These are phyloP conservation scores for Solanum hybrid DNA, from an alignment of 305 asterid species.

Conservation along the genomic window DNA sequence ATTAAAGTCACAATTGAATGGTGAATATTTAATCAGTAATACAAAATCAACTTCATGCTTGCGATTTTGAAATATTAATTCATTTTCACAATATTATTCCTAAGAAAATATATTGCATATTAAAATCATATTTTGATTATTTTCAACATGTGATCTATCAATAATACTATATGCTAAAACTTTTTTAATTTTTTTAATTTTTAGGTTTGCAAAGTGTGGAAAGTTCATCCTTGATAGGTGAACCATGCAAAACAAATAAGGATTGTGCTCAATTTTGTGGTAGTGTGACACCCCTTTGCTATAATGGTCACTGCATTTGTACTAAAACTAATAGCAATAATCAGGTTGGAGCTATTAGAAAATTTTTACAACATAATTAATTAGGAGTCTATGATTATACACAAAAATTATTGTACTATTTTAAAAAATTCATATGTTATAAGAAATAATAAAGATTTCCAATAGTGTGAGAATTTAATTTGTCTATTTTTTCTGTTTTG, in stretches of 20 bases:
- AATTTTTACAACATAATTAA: background rate
- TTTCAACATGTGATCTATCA: background rate
- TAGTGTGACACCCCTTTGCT: background rate
- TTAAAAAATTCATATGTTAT: background rate
- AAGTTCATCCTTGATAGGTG: background rate
- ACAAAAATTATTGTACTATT: background rate
- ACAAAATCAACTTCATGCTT: background rate
- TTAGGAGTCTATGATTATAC: background rate
- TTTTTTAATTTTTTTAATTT: background rate
- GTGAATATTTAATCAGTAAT: background rate
- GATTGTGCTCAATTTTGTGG: background rate
- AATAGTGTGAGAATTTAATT: background rate
- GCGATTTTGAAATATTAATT: background rate
- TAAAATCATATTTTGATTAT: background rate
- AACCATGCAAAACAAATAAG: background rate
- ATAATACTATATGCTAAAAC: background rate
- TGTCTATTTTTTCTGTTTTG: background rate
- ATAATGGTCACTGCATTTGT: background rate
- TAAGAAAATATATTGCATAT: background rate
- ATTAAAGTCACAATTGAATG: background rate
- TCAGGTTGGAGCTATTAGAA: background rate
- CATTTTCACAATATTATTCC: background rate
- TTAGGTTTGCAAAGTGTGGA: background rate
- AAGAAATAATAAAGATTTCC: background rate
- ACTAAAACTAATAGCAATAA: background rate